These are phyloP conservation scores for Pleurotus platypus DNA, from an alignment of 768 basidiomycete genomes.

Conservation along the genomic window DNA sequence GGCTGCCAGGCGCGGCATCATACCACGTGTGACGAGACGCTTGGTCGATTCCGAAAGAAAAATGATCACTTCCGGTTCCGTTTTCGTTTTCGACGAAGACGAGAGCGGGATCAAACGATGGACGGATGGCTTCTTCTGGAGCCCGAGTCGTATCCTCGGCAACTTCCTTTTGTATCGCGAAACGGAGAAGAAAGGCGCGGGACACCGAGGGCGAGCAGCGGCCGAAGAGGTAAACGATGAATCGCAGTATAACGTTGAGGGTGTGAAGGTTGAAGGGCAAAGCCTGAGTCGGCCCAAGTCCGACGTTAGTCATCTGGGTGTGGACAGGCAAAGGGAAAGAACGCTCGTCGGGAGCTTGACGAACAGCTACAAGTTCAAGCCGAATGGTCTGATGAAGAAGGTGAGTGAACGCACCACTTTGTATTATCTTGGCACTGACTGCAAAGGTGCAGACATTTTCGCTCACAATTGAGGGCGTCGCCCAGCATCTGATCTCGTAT, in stretches of 20 bases:
- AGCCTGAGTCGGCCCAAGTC: slow-evolving; percentile 65
- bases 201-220: slow-evolving; percentile 50
- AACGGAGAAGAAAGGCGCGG: slow-evolving; percentile 77
- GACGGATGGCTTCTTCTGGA: slow-evolving; percentile 98
- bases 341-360: slow-evolving; percentile 87
- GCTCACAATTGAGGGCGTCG: slow-evolving; percentile 75
- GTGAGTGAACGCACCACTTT: slow-evolving; percentile 38
- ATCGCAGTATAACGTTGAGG: slow-evolving; percentile 23
- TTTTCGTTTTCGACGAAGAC: slow-evolving; percentile 97
- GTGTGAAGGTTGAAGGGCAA: slow-evolving; percentile 29
- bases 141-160: slow-evolving; percentile 86
- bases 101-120: slow-evolving; percentile 97
- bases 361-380: slow-evolving; percentile 90
- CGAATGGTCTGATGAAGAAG: slow-evolving; percentile 96
- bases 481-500: slow-evolving; percentile 93
- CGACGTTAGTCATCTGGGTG: slow-evolving; percentile 34
- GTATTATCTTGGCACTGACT: slow-evolving; percentile 1
- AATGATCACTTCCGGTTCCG: slow-evolving; percentile 90
- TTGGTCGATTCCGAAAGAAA: slow-evolving; percentile 89
- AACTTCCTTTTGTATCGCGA: slow-evolving; percentile 96
- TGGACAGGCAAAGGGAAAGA: slow-evolving; percentile 77
- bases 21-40: slow-evolving; percentile 88
- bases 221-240: slow-evolving; percentile 34
- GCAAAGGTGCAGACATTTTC: slow-evolving; percentile 76
- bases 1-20: slow-evolving; percentile 84